Percentiles rank a stretch among this genome's conserved stretches.
Conservation (phyloP, 345 rosid species). For the Gossypium ekmanianum region DNA sequence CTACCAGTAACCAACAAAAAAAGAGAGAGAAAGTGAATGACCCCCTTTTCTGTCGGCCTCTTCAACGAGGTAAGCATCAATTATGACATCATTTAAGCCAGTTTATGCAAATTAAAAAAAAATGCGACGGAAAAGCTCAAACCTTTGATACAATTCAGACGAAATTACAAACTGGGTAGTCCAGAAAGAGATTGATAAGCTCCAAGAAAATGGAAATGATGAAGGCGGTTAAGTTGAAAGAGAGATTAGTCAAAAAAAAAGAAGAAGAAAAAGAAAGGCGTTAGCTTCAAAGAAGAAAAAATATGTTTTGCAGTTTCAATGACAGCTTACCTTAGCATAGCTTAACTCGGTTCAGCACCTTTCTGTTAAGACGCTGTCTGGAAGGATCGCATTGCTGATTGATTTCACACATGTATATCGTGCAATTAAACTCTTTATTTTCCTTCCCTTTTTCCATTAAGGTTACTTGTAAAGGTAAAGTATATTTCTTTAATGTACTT, state of each 20-base stretch:
- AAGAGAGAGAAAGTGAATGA: background rate
- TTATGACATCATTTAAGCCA: background rate
- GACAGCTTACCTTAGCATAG: background rate
- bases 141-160: background rate
- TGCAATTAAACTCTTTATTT: background rate
- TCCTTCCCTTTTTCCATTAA: background rate
- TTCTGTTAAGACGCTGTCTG: background rate
- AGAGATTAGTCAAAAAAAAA: background rate
- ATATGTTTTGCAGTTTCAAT: background rate
- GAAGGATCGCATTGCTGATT: background rate
- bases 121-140: background rate
- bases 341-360: background rate
- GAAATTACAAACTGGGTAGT: background rate
- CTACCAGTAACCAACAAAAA: background rate
- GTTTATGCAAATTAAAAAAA: background rate
- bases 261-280: background rate
- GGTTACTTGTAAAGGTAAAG: background rate
- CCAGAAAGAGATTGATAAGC: background rate
- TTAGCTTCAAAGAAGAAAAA: background rate
- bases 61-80: slow-evolving; percentile 1
- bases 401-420: background rate
- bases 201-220: background rate
- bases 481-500: no score
- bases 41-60: background rate
- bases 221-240: background rate